A percentile compares a stretch with the other conserved stretches of the same genome.
Conservation (phyloP, 805 yeast species). For the Candida berthetii region DNA sequence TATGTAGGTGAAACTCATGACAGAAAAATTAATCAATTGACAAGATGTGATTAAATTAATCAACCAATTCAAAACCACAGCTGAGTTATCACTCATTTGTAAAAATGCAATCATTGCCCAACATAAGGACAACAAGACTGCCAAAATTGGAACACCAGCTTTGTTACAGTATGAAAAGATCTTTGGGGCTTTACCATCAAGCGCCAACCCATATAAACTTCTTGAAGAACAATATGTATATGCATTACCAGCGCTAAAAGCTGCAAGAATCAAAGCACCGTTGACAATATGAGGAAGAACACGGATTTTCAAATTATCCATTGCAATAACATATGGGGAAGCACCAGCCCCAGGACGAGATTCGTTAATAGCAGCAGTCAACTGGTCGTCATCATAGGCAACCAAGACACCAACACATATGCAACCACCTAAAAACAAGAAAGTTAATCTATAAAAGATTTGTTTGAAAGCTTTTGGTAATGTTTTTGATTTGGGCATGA, state of each 20-base stretch:
- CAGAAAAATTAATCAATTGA: constrained; percentile 55
- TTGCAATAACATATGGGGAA: constrained; percentile 80
- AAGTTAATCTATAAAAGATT: constrained; percentile 60
- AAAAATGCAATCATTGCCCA: constrained; percentile 64
- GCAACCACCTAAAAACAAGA: constrained; percentile 69
- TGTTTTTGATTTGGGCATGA: constrained; percentile 55
- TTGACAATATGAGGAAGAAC: constrained; percentile 75
- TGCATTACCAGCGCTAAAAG: constrained; percentile 82
- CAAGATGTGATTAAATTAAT: constrained; percentile 67
- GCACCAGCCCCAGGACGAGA: constrained; percentile 74
- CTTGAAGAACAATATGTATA: constrained; percentile 69
- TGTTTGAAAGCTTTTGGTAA: constrained; percentile 77
- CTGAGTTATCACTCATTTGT: constrained; percentile 54
- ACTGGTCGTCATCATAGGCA: constrained; percentile 58
- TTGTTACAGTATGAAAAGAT: constrained; percentile 55
- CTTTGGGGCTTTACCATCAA: constrained; percentile 68
- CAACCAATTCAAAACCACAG: constrained; percentile 65
- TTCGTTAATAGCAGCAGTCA: constrained; percentile 49
- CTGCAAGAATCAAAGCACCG: constrained; percentile 66
- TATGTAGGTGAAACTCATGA: constrained; percentile 51
- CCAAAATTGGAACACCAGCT: constrained; percentile 64
- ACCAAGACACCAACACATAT: constrained; percentile 74
- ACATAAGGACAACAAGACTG: constrained; percentile 42
- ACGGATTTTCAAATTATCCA: constrained; percentile 60
- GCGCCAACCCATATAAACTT: constrained; percentile 62